Evolutionary conservation across 2,329 filamentous ascomycete species (phyloP).

Genomic region (Colletotrichum liriopes): DNA sequence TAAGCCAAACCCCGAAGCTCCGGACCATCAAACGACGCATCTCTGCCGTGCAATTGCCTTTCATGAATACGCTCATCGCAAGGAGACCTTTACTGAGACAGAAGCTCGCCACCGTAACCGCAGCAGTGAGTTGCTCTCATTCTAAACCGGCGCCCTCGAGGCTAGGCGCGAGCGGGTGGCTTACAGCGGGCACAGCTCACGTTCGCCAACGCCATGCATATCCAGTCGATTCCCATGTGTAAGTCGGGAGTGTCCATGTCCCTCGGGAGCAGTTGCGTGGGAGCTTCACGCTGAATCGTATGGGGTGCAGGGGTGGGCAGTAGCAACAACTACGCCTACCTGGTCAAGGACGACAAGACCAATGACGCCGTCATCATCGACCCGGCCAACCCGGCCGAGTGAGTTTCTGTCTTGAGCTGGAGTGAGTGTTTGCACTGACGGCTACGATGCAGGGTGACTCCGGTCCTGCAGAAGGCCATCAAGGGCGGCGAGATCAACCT

Average conservation of each 20-base stretch:
- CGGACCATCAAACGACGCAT: neutral
- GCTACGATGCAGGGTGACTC: conserved; percentile 65
- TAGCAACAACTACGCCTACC: conserved; percentile 88
- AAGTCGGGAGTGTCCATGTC: conserved; percentile 55
- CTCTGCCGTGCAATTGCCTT: conserved; percentile 31
- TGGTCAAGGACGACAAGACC: conserved; percentile 84
- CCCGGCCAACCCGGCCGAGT: conserved; percentile 85
- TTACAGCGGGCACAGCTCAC: conserved; percentile 51
- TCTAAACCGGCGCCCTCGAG: no score
- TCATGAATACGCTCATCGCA: conserved; percentile 61
- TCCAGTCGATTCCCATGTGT: conserved; percentile 93
- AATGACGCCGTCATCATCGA: conserved; percentile 86
- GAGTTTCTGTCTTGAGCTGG: conserved; percentile 50
- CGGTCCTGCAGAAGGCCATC: conserved; percentile 81
- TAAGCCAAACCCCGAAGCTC: neutral
- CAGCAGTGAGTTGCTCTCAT: conserved; percentile 49
- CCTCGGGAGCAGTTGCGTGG: neutral
- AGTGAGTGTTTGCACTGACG: neutral
- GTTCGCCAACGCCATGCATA: conserved; percentile 78
- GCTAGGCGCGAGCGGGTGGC: neutral
- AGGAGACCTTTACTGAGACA: conserved; percentile 54
- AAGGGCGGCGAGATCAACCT: conserved; percentile 82
- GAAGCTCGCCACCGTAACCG: conserved; percentile 49
- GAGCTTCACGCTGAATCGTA: conserved; percentile 38
- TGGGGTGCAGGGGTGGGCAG: conserved; percentile 76